Conservation (phyloP, 164 flowering plant species). For the Nymphaea colorata region DNA sequence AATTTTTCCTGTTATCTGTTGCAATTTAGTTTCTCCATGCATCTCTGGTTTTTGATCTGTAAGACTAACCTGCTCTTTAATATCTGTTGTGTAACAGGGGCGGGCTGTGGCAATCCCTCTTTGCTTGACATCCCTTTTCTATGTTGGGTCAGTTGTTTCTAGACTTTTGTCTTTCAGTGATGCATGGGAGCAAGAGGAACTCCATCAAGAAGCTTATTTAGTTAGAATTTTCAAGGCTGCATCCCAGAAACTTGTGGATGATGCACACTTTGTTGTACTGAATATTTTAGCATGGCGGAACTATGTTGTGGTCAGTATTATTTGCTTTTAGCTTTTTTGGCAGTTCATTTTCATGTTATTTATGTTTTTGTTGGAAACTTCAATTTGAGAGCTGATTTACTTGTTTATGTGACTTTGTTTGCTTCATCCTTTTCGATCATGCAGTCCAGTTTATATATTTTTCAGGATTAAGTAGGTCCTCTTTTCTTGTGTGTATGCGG, state of each 20-base stretch:
- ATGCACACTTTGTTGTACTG: slow-evolving; percentile 24
- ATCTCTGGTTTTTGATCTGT: slow-evolving; percentile 5
- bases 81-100: slow-evolving; percentile 56
- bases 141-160: slow-evolving; percentile 54
- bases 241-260: slow-evolving; percentile 7
- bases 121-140: slow-evolving; percentile 67
- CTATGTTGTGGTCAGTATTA: slow-evolving; percentile 65
- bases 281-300: slow-evolving; percentile 69
- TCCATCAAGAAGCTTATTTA: slow-evolving; percentile 9
- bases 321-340: neutral
- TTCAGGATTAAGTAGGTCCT: no score
- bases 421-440: no score
- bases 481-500: no score
- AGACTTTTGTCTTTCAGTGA: slow-evolving; percentile 26
- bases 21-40: neutral
- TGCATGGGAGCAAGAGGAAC: slow-evolving; percentile 27
- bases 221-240: slow-evolving; percentile 11
- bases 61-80: slow-evolving; percentile 2
- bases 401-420: neutral
- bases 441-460: no score
- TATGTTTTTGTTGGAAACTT: neutral
- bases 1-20: neutral
- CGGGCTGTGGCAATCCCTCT: slow-evolving; percentile 69
- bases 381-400: neutral
- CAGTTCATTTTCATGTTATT: neutral